Evolutionary conservation across 2,329 filamentous ascomycete species (phyloP), one percentile per base, ranked within the genome.

Genomic region (Colletotrichum sp.): DNA sequence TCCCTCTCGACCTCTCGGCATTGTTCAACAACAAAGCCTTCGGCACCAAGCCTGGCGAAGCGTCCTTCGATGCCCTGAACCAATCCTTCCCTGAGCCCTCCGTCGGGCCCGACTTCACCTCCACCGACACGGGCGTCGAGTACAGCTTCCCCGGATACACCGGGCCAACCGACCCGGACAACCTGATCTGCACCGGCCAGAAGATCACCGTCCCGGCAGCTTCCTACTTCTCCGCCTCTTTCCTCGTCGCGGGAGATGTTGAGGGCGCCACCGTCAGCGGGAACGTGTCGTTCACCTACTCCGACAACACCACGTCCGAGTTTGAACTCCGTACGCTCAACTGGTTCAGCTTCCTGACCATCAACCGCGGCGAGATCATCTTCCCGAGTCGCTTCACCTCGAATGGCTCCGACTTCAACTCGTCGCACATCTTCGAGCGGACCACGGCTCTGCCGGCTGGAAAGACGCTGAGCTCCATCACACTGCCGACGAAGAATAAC

Each of bases 11-110:
- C 18, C 32, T 75, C 18, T 48, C 57, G 8, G 3, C 70, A 4
- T 21, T 48, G 30, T 87, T 86, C 80, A 88, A 89, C 81, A 89
- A 89, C 78, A 87, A 87, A 71, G 87, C 82, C 2, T 88, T 89
- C 74, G 86, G 86, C 5, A 82, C 82, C 0, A 81, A 82, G 15
- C 85, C 87, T 1, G 86, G 86, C 3, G 86, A 89, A 77, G 85
- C 87, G 2, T 81, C 85, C n/a, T 88, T 89, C 73, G 86, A 89
- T 70, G 77, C 74, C 3, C 77, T 84, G 5, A 84, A 84, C 57
- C 83, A 87, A 65, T 87, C 87, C 0, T 88, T 86, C 72, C 86
- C 87, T 8, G 81, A 81, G 15, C 82, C 83, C 3, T 75, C 78
- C 18, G 64, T 84, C 16, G 71, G 79, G 28, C 82, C 81, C 8